Evolutionary conservation across 345 rosid genomes (phyloP), one percentile per base, ranked within the genome.

Genomic region (Brassica carinata): DNA sequence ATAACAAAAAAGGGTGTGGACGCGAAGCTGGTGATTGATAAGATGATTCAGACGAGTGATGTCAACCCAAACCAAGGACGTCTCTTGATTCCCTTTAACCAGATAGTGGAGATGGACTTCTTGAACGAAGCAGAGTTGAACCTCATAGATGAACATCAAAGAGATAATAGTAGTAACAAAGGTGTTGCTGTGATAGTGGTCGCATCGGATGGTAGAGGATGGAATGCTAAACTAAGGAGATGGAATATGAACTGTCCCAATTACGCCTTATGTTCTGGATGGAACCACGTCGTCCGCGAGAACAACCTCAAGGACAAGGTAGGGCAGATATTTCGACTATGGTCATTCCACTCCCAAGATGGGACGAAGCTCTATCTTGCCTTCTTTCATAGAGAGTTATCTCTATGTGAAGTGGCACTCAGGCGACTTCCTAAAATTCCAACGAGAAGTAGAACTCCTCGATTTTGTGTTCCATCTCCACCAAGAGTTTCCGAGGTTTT

Each of bases 171-270:
- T 2, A 7, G 38, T 59, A 0, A 58, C 0, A 18, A 0, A 43
- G 82, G 82, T 29, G 4, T 73, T 43, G 64, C 67, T 43, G 34
- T 79, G n/a, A 73, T 5, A 31, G 43, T 79, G 51, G 66, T 72
- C 2, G 38, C 15, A 43, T 9, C 27, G 1, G 2, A 0, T 0
- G 18, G 59, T 58, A 0, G 1, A 13, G 2, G 2, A 0, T 73
- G 81, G 66, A 0, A 34, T 0, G 62, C 73, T 58, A 79, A 43
- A 29, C 17, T 72, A 0, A 79, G 73, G 63, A 72, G 38, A 67
- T 79, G 77, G 82, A 8, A 73, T 19, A 79, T 73, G 73, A 9
- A 0, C 2, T 5, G 3, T 67, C 4, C 55, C 17, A 29, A 67
- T 11, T 79, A 79, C 64, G 29, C 0, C 53, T 30, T 73, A 3